Evolutionary conservation across 2,329 filamentous ascomycete genomes (phyloP), one percentile per base, ranked within the genome.

Genomic region (Stachybotrys elegans): DNA sequence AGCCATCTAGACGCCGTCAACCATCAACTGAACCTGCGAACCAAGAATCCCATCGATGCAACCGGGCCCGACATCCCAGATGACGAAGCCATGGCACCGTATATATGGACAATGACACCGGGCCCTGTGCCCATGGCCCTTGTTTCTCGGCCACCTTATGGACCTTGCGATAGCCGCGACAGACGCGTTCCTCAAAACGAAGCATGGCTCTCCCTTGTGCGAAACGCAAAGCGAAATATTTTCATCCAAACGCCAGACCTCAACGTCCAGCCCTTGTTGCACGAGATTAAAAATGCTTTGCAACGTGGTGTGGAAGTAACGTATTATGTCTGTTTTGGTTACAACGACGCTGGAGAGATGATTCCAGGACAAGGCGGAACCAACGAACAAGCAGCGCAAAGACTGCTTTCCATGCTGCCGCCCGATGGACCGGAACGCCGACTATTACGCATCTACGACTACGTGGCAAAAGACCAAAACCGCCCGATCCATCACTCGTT

Each of bases 231-330:
- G 43, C 66, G 67, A 12, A 73, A 66, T 22, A 75, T 91, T n/a
- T 88, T 91, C 55, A 89, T 92, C 46, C 85, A 91, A 59, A 83
- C 84, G 0, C 87, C 87, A 0, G 84, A 88, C 19, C 72, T 92
- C 29, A 92, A 92, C 54, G 85, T 86, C 1, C 76, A 78, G 45
- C 82, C 80, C 0, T 66, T 90, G 0, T 55, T 89, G 0, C 75
- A 80, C 0, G 82, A 81, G 1, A 73, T 91, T 4, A 57, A 76
- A 1, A 73, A 73, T 4, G 86, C 87, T 0, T 75, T 83, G n/a
- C 72, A 80, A 47, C 71, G 86, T 2, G 86, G 86, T 0, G 63
- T 90, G 0, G 68, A 81, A 41, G 79, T 90, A 0, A 81, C 76
- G 1, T 83, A 81, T 58, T 90, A 87, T 50, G 72, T 89, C 2